A percentile compares a stretch with the other conserved stretches of the same genome.
These are phyloP conservation scores for Salvia sclarea DNA, from an alignment of 305 asterid genomes.

Conservation along the genomic window DNA sequence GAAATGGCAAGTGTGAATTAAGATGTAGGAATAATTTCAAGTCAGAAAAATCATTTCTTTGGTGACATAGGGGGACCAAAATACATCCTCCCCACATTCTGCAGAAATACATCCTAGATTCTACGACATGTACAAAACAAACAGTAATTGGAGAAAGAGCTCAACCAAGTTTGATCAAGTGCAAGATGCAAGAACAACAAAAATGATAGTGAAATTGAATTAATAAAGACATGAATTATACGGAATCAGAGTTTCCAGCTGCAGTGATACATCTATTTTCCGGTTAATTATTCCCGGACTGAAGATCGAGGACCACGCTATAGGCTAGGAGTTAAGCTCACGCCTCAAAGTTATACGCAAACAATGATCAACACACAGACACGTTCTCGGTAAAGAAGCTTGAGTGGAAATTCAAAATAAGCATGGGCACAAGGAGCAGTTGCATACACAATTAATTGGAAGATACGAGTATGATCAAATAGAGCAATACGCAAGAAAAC, in stretches of 20 bases:
- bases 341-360: not conserved
- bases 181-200: not conserved
- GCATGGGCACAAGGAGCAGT: not conserved
- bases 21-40: not conserved
- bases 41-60: not conserved
- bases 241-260: not conserved
- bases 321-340: not conserved
- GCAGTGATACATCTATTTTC: not conserved
- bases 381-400: not conserved
- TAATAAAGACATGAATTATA: not conserved
- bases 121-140: not conserved
- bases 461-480: slow-evolving; percentile 8
- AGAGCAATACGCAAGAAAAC: not conserved
- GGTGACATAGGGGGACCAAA: not conserved
- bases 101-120: slow-evolving; percentile 5
- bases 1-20: not conserved
- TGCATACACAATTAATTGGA: not conserved
- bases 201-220: not conserved
- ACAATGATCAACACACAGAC: not conserved
- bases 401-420: not conserved
- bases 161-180: slow-evolving; percentile 2
- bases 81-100: not conserved
- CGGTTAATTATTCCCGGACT: not conserved
- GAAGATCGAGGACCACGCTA: slow-evolving; percentile 1
- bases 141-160: not conserved